Base-by-base conservation (phyloP, 768 basidiomycete genomes). In the Russula compacta region DNA sequence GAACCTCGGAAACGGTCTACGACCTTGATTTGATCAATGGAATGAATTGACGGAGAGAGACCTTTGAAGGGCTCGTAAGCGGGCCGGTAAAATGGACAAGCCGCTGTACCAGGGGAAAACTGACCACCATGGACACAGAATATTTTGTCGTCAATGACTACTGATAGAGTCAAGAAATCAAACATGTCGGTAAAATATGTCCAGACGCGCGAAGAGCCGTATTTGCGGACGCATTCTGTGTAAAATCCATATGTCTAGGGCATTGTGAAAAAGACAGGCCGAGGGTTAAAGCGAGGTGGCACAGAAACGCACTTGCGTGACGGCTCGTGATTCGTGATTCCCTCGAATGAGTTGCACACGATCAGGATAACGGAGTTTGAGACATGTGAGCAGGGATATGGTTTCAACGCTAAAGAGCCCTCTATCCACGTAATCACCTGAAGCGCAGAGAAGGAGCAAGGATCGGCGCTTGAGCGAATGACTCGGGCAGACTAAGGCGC, bases 151-250 rank as follows among this genome's bases (percentile, higher is more conserved):
- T 99, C 97, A 68, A 99, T 98, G 64, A 99, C 97, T 59, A 95
- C 95, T 38, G 92, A 94, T 59, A 99, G 78, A 11, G 97, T 98
- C 67, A 99, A 75, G 77, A 94, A 99, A 78, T 99, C 97, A 74
- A 99, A 99, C 95, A 99, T 97, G 76, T 99, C 97, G 61, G 97
- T 99, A 70, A 99, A 98, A 74, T 98, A 98, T 32, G 92, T 94
- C 97, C 97, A 99, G 38, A 98, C 95, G 68, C 89, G 87, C 36
- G 94, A 86, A 2, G 91, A 87, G 57, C 94, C 95, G 68, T 99
- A 99, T 75, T 99, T 99, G 44, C 95, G 83, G 21, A 95, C 86
- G 70, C 97, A 98, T 79, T 99, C 97, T 40, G 92, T 90, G 74
- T 99, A 99, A 78, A 99, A 99, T 12, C 97, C 97, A 70, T 98